Base-by-base conservation (phyloP, 2,329 filamentous ascomycete genomes). In the Paracoccidioides brasiliensis region DNA sequence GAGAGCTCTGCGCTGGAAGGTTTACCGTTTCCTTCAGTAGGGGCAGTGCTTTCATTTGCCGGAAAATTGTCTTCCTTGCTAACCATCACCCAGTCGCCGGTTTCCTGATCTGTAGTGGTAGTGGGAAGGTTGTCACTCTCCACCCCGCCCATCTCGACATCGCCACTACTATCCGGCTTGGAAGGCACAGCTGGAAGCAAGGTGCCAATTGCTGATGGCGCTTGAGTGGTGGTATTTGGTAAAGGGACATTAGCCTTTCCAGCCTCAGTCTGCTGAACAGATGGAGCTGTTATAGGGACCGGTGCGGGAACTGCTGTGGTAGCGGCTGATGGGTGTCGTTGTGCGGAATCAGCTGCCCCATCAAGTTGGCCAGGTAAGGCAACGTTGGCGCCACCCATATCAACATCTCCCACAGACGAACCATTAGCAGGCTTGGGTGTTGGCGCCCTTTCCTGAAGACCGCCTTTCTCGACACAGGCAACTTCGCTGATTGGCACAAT, bases 21-120 rank as follows among this genome's bases (percentile, higher is more conserved):
- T 43, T 45, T 40, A 40, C 56, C 6, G 55, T 59, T 50, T 58
- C 50, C 22, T 15, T 58, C 41, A 14, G 55, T 38, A 14, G 46
- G 43, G 15, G 38, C 22, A 10, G 14, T 33, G 51, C 57, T 43
- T 49, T 63, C 66, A 12, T 15, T 28, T 33, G 45, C 30, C 14
- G 63, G 53, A 5, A 57, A 51, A 22, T 63, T 72, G 30, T 76
- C 78, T 49, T 80, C 81, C 60, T 85, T 84, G 55, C 83, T 80
- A 35, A 90, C 81, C 56, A 90, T 83, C 3, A 89, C 83, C 86
- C 86, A 90, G 60, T 90, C 86, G 35, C 80, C 83, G 22, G 74
- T 78, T 10, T 78, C 76, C 15, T 75, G 76, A 12, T 68, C 67
- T 32, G 14, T 15, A 43, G 66, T 66, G 8, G 70, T 64, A 22